Evolutionary conservation across 176 grass and related monocot genomes (phyloP), one percentile per base, ranked within the genome.

Genomic region (Lolium rigidum): DNA sequence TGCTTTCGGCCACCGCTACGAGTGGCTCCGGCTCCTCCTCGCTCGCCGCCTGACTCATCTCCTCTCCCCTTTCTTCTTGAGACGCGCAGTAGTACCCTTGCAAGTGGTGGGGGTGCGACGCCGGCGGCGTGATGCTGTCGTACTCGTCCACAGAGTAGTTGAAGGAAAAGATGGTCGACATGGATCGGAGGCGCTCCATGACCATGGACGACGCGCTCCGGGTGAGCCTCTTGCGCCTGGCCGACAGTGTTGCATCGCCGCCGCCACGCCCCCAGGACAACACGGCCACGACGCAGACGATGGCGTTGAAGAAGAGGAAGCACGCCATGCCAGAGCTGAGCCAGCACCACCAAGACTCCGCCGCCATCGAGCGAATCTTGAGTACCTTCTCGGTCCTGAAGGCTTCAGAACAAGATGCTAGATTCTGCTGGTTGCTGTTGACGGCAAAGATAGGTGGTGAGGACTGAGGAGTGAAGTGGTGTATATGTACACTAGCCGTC

Each of bases 251-350:
- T 14, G 21, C 46, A 9, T 9, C 44, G 18, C 2, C 69, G 14
- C 10, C 78, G 26, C 13, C 22, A 3, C 50, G 28, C 65, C 0
- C 2, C 11, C 66, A 17, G 9, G 87, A 88, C 78, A 82, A 6
- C 50, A 62, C 4, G 39, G 49, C 83, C 59, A 89, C 79, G 78
- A 78, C 83, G 41, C 60, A 20, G 61, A 89, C 70, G 7, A 90
- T 10, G 51, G 31, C 70, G 61, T 69, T 89, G 77, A 89, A 81
- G 58, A 89, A 60, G 78, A 82, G 2, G 78, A 90, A 86, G 70
- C 83, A 90, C 51, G 83, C 83, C 5, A 77, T 16, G 18, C 49
- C 70, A 14, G 83, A 72, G 77, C 83, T 70, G 60, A 89, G 50
- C 83, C 35, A 64, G 67, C 55, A 65, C n/a, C 11, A 65, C 16